Evolutionary conservation across 441 rosid genomes (phyloP), one percentile per base, ranked within the genome.

Genomic region (Syzygium syzygioides): DNA sequence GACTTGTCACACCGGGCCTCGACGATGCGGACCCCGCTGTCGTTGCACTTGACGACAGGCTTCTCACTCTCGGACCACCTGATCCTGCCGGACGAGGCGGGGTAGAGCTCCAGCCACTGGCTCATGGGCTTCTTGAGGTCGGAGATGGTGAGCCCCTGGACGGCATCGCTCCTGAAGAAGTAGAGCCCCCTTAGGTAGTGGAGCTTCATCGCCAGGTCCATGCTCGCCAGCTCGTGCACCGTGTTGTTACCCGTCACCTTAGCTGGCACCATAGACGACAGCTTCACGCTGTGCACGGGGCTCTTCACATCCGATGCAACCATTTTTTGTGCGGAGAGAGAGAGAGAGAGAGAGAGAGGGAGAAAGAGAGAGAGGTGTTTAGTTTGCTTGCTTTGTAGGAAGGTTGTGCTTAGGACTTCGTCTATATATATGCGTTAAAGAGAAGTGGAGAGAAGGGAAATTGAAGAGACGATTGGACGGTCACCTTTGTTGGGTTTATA

Each of bases 131-230:
- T 30, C 91, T 95, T 96, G 57, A 95, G 55, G 86, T 94, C 92
- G 6, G 66, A 13, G 2, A 88, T 88, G 4, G 93, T 88, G 48
- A 96, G 89, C 17, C 90, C 94, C 34, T 66, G 80, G 12, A 66
- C 89, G 41, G 93, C 90, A 52, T 93, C 91, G 13, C 80, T 37
- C 32, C 60, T 60, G 91, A 96, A 94, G 90, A 94, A 92, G 91
- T 95, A 96, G 23, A 95, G 93, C 0, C 94, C 95, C 88, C 87
- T 93, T 48, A 96, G 86, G 89, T 94, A 95, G 88, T 96, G 98
- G n/a, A 96, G 95, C 90, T 96, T 96, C 92, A 96, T 59, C 87
- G 93, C 95, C 32, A 95, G 92, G 93, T 95, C 98, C 89, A 94
- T 86, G 92, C 92, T 59, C 7, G 94, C 91, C 9, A 95, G 93